Evolutionary conservation across 176 grass and related monocot genomes (phyloP).

Genomic region (Hordeum vulgare): DNA sequence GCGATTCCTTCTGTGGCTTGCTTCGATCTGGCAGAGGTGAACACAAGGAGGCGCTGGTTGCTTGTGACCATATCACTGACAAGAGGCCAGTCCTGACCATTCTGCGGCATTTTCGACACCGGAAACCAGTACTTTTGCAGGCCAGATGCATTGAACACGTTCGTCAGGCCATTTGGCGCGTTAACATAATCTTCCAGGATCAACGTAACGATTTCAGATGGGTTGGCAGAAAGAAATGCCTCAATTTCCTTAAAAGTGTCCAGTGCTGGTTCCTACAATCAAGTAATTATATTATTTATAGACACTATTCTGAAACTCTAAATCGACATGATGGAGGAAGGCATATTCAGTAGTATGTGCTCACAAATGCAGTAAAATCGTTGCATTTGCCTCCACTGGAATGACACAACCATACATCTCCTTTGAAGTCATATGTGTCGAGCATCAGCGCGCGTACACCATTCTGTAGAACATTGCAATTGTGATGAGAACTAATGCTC

Average conservation of each 20-base stretch:
- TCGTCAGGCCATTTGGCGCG: slow-evolving; percentile 67
- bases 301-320: not conserved
- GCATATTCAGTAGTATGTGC: not conserved
- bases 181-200: slow-evolving; percentile 91
- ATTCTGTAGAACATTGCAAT: slow-evolving; percentile 34
- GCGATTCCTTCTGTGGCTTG: slow-evolving; percentile 82
- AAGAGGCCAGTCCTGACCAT: slow-evolving; percentile 75
- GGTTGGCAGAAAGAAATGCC: slow-evolving; percentile 70
- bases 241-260: slow-evolving; percentile 89
- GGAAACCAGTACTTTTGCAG: slow-evolving; percentile 89
- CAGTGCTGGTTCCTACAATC: slow-evolving; percentile 65
- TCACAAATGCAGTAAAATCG: slow-evolving; percentile 92
- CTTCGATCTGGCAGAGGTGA: slow-evolving; percentile 80
- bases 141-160: slow-evolving; percentile 72
- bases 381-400: slow-evolving; percentile 73
- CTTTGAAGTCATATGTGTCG: slow-evolving; percentile 85
- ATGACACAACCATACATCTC: slow-evolving; percentile 88
- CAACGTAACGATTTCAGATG: slow-evolving; percentile 78
- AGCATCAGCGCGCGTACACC: slow-evolving; percentile 89
- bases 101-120: slow-evolving; percentile 77
- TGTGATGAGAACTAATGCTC: not conserved
- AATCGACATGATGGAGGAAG: not conserved
- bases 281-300: not conserved
- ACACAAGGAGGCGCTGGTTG: slow-evolving; percentile 74
- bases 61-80: slow-evolving; percentile 72